Evolutionary conservation across 176 grass and related monocot genomes (phyloP).

Genomic region (Leersia perrieri): DNA sequence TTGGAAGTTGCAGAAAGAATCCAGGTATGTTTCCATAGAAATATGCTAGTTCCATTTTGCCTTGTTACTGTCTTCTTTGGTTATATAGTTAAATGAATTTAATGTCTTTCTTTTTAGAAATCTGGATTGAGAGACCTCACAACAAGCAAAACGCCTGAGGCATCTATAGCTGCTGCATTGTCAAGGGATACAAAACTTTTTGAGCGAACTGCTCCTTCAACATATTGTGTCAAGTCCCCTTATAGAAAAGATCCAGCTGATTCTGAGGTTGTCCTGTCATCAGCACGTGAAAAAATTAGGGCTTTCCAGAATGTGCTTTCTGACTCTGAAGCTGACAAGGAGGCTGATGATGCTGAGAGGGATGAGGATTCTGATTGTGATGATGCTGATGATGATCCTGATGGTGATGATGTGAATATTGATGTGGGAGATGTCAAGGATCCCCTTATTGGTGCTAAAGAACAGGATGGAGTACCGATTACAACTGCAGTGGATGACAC

Average conservation of each 20-base stretch:
- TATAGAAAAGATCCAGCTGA: conserved; percentile 95
- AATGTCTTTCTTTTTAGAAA: conserved; percentile 58
- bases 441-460: conserved; percentile 30
- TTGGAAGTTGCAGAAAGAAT: conserved; percentile 98
- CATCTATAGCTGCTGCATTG: conserved; percentile 95
- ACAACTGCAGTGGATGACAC: conserved; percentile 15
- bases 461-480: conserved; percentile 31
- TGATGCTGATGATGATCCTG: conserved; percentile 73
- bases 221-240: conserved; percentile 85
- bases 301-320: conserved; percentile 87
- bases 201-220: conserved; percentile 96
- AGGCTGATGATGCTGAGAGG: conserved; percentile 71
- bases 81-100: conserved; percentile 14
- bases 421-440: conserved; percentile 53
- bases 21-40: conserved; percentile 59
- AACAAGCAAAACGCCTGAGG: conserved; percentile 98
- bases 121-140: conserved; percentile 97
- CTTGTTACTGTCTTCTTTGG: neutral
- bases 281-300: conserved; percentile 87
- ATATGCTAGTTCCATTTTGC: neutral
- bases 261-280: conserved; percentile 71
- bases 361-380: conserved; percentile 93
- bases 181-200: conserved; percentile 93
- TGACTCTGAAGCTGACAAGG: conserved; percentile 70
- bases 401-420: conserved; percentile 61